Percentiles rank a stretch among this genome's conserved stretches.
phyloP scores from a whole-genome alignment of 345 rosid genomes.

The Firmiana major region DNA sequence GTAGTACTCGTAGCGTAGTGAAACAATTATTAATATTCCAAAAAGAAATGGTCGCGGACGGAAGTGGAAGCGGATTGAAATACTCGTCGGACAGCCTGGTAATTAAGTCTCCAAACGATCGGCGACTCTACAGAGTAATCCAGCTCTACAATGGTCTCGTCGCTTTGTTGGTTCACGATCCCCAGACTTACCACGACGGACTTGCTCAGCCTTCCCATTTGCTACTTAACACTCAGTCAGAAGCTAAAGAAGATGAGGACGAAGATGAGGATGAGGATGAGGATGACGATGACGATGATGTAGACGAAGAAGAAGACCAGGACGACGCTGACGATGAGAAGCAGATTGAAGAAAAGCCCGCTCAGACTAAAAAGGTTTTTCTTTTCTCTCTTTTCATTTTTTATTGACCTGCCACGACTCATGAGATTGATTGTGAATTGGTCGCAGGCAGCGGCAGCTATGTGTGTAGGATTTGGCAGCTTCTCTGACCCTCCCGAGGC shows the following conservation, averaged over 20 bases:
- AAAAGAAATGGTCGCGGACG: conserved; percentile 29
- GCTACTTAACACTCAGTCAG: conserved; percentile 6
- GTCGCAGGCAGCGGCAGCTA: conserved; percentile 93
- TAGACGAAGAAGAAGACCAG: conserved; percentile 1
- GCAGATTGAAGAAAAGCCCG: conserved; percentile 24
- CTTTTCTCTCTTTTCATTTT: background rate
- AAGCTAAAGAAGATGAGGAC: conserved; percentile 25
- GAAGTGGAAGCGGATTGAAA: conserved; percentile 12
- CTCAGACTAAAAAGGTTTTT: conserved; percentile 74
- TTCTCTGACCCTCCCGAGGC: conserved; percentile 91
- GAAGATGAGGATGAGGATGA: conserved; percentile 26
- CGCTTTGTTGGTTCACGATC: conserved; percentile 91
- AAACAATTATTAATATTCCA: background rate
- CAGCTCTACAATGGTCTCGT: conserved; percentile 71
- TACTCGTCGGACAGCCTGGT: conserved; percentile 53
- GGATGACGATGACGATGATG: conserved; percentile 30
- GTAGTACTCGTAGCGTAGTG: background rate
- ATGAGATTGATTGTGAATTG: background rate
- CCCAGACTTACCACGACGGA: conserved; percentile 68
- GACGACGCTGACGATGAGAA: conserved; percentile 18
- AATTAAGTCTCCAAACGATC: conserved; percentile 83
- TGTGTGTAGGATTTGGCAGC: conserved; percentile 98
- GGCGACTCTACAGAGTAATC: conserved; percentile 63
- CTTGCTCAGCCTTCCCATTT: conserved; percentile 20
- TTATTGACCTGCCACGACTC: background rate